Conservation (phyloP, 306 rosid genomes). For the Acmispon strigosus region DNA sequence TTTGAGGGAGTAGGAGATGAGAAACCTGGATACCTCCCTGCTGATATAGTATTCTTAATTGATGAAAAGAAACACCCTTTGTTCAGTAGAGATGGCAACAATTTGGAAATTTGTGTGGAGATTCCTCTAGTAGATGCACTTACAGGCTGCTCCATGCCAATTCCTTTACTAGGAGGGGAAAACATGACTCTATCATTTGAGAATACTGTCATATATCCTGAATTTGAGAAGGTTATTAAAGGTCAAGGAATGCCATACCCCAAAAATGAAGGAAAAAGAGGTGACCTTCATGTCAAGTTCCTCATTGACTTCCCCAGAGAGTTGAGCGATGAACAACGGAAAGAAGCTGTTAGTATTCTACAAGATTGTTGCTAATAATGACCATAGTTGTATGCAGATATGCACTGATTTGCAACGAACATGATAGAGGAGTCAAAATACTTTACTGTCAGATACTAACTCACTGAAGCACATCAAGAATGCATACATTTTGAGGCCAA, state of each 20-base stretch:
- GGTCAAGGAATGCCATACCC: constrained; percentile 87
- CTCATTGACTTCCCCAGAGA: constrained; percentile 52
- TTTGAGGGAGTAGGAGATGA: constrained; percentile 90
- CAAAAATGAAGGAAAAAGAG: constrained; percentile 45
- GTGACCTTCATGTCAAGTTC: constrained; percentile 65
- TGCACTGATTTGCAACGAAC: constrained; percentile 2
- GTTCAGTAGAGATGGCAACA: constrained; percentile 54
- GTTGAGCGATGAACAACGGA: constrained; percentile 49
- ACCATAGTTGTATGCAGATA: constrained; percentile 4
- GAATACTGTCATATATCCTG: constrained; percentile 52
- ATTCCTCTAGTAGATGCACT: constrained; percentile 71
- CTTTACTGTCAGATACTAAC: background rate
- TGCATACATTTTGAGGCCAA: background rate
- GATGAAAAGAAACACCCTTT: constrained; percentile 65
- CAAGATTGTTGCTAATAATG: constrained; percentile 45
- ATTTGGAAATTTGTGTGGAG: constrained; percentile 64
- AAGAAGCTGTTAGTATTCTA: constrained; percentile 50
- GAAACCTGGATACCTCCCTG: constrained; percentile 88
- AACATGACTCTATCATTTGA: constrained; percentile 54
- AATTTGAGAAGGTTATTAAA: constrained; percentile 52
- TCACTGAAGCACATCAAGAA: constrained; percentile 2
- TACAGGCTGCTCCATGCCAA: constrained; percentile 65
- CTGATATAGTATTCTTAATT: constrained; percentile 62
- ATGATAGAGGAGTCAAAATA: background rate
- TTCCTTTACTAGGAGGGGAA: constrained; percentile 78